Evolutionary conservation across 2,329 filamentous ascomycete genomes (phyloP).

Genomic region (Neonectria neomacrospora): DNA sequence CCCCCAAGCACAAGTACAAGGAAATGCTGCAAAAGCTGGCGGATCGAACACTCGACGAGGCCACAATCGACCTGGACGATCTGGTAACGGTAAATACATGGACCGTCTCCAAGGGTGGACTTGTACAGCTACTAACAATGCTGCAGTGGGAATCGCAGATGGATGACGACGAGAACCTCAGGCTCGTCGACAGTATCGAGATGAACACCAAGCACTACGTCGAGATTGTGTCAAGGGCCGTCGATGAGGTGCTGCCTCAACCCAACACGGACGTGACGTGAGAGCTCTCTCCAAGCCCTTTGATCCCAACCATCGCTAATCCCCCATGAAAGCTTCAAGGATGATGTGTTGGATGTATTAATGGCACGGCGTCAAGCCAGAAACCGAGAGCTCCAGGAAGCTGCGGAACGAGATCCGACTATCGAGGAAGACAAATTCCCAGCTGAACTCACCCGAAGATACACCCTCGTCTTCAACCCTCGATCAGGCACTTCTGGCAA

Average conservation of each 20-base stretch:
- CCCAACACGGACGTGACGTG: constrained; percentile 82
- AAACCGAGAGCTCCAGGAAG: constrained; percentile 79
- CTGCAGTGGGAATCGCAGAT: constrained; percentile 78
- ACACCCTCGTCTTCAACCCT: constrained; percentile 96
- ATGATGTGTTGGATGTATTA: constrained; percentile 95
- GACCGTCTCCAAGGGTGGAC: not conserved
- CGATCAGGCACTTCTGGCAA: constrained; percentile 77
- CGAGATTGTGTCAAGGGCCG: constrained; percentile 87
- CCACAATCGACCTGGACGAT: constrained; percentile 91
- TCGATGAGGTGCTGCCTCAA: constrained; percentile 86
- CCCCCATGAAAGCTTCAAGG: constrained; percentile 78
- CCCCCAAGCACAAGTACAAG: constrained; percentile 87
- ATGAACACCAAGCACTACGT: constrained; percentile 95
- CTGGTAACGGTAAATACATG: constrained; percentile 71
- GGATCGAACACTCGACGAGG: constrained; percentile 79
- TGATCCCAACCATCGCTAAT: constrained; percentile 14
- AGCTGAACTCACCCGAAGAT: constrained; percentile 89
- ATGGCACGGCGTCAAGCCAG: constrained; percentile 90
- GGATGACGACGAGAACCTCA: constrained; percentile 68
- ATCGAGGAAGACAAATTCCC: constrained; percentile 84
- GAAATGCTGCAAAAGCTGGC: constrained; percentile 87
- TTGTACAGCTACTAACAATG: constrained; percentile 31
- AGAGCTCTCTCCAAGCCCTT: constrained; percentile 40
- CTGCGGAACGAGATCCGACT: constrained; percentile 74
- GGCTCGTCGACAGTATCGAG: constrained; percentile 86